Evolutionary conservation across 2,329 filamentous ascomycete genomes (phyloP).

Genomic region (Aureobasidium sp.): DNA sequence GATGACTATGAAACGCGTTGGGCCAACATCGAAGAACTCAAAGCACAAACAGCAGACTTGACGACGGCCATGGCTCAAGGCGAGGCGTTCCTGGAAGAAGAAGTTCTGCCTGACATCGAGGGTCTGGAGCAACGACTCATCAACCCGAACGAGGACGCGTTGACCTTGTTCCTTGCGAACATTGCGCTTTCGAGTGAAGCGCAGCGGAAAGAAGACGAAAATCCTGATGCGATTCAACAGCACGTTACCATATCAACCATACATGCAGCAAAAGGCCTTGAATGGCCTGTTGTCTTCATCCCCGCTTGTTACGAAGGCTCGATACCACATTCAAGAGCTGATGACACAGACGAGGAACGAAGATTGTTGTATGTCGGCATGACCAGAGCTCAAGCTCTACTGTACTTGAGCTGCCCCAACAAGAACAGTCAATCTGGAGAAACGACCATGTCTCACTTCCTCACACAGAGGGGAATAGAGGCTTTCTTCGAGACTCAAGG

Average conservation of each 20-base stretch:
- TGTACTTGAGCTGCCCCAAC: slow-evolving; percentile 77
- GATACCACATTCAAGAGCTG: slow-evolving; percentile 79
- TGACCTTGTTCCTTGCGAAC: slow-evolving; percentile 81
- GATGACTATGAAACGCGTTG: slow-evolving; percentile 73
- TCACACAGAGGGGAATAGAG: slow-evolving; percentile 50
- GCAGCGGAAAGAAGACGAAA: slow-evolving; percentile 54
- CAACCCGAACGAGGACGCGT: slow-evolving; percentile 50
- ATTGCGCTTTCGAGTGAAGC: slow-evolving; percentile 78
- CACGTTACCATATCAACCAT: slow-evolving; percentile 86
- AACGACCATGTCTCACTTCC: slow-evolving; percentile 64
- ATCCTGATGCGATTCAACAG: slow-evolving; percentile 42
- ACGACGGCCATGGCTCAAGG: slow-evolving; percentile 38
- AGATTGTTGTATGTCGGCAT: slow-evolving; percentile 91
- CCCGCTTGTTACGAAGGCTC: slow-evolving; percentile 84
- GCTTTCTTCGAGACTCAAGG: slow-evolving; percentile 54
- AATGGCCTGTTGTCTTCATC: slow-evolving; percentile 94
- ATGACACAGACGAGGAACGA: slow-evolving; percentile 81
- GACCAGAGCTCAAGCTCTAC: slow-evolving; percentile 79
- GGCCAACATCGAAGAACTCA: slow-evolving; percentile 85
- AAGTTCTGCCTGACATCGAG: slow-evolving; percentile 59
- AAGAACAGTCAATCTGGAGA: slow-evolving; percentile 57
- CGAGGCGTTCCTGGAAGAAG: slow-evolving; percentile 36
- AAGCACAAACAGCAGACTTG: slow-evolving; percentile 70
- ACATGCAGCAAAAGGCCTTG: slow-evolving; percentile 88
- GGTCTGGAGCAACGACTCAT: slow-evolving; percentile 56